Conservation (phyloP, 208 protist genomes). For the Leishmania turanica region DNA sequence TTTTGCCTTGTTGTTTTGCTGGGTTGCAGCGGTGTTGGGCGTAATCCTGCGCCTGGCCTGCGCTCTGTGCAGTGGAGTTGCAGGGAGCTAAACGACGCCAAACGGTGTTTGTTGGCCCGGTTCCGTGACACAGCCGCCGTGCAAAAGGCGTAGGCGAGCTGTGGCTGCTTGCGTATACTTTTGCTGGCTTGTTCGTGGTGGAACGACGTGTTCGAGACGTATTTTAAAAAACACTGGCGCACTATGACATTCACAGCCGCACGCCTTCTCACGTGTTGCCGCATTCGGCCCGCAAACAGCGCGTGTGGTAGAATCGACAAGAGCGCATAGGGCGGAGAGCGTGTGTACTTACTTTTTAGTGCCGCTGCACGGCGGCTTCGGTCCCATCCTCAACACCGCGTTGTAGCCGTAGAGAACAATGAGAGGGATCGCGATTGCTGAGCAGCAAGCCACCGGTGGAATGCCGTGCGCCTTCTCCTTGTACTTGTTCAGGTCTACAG, state of each 20-base stretch:
- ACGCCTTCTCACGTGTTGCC: not conserved
- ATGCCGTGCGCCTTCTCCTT: slow-evolving; percentile 62
- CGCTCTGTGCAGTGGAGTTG: not conserved
- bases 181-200: not conserved
- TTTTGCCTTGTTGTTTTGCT: not conserved
- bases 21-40: not conserved
- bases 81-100: not conserved
- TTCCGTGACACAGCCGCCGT: not conserved
- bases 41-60: not conserved
- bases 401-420: slow-evolving; percentile 67
- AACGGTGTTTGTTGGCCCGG: not conserved
- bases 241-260: not conserved
- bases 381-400: slow-evolving; percentile 48
- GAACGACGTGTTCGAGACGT: not conserved
- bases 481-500: slow-evolving; percentile 60
- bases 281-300: not conserved
- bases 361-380: slow-evolving; percentile 55
- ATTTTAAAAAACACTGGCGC: not conserved
- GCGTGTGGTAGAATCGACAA: not conserved
- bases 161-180: not conserved
- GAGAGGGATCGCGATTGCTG: slow-evolving; percentile 51
- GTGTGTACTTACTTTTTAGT: slow-evolving; percentile 40
- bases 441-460: slow-evolving; percentile 47
- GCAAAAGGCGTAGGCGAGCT: not conserved
- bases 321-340: not conserved